Conservation (phyloP, 2,329 filamentous ascomycete genomes). For the Pleomassaria siparia region DNA sequence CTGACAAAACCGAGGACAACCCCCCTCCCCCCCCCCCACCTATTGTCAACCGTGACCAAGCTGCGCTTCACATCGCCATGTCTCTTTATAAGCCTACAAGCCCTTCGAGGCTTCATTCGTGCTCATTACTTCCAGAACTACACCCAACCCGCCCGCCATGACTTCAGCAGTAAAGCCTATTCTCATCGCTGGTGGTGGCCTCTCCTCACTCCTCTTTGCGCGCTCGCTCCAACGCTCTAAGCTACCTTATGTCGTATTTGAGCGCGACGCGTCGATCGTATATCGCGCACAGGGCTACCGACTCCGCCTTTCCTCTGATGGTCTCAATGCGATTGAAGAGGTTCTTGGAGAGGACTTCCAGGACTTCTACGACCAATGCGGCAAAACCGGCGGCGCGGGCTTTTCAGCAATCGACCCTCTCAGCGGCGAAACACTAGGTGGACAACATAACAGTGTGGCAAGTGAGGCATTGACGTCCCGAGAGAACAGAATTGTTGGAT, state of each 20-base stretch:
- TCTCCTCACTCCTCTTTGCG: constrained; percentile 35
- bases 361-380: constrained; percentile 61
- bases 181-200: constrained; percentile 42
- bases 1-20: constrained; percentile 1
- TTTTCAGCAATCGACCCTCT: constrained; percentile 55
- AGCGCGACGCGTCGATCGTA: constrained; percentile 49
- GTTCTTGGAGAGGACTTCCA: constrained; percentile 55
- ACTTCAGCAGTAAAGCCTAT: constrained; percentile 42
- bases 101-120: neutral
- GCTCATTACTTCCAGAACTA: neutral
- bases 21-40: too few species aligned
- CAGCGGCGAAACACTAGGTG: constrained; percentile 51
- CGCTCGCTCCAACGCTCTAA: constrained; percentile 28
- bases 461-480: constrained; percentile 50
- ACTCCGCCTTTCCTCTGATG: constrained; percentile 58
- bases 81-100: neutral
- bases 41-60: too few species aligned
- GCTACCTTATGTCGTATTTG: constrained; percentile 39
- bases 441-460: constrained; percentile 13
- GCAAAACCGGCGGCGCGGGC: constrained; percentile 61
- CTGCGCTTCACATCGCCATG: neutral
- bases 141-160: constrained; percentile 11
- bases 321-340: constrained; percentile 62
- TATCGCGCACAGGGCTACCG: constrained; percentile 66
- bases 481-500: constrained; percentile 62